Evolutionary conservation across 495 filamentous ascomycete genomes (phyloP).

Genomic region (Neurospora cerealis): DNA sequence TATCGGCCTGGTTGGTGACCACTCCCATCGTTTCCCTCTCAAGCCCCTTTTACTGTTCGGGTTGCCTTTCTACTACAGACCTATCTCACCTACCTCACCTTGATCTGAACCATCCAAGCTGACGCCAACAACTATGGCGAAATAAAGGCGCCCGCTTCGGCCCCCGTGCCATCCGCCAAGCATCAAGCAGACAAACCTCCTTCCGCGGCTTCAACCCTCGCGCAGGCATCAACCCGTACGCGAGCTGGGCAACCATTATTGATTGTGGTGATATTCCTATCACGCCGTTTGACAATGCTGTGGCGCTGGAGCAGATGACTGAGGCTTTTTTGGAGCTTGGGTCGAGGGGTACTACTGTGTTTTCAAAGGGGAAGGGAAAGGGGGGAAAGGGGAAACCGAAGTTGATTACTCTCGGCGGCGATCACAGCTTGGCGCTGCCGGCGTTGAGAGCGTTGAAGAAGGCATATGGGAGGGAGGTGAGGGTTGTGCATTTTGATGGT

Average conservation of each 20-base stretch:
- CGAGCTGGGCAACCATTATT: constrained; percentile 59
- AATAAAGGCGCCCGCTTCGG: constrained; percentile 63
- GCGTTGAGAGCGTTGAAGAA: constrained; percentile 62
- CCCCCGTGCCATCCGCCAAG: constrained; percentile 71
- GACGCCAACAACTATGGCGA: too few relatives aligned
- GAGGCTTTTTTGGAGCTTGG: constrained; percentile 52
- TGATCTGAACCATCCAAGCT: background rate
- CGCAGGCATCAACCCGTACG: constrained; percentile 67
- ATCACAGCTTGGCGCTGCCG: constrained; percentile 70
- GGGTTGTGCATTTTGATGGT: constrained; percentile 77
- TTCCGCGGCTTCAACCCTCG: constrained; percentile 71
- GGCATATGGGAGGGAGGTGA: constrained; percentile 59
- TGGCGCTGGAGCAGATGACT: constrained; percentile 69
- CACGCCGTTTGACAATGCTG: constrained; percentile 65
- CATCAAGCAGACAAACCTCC: constrained; percentile 60
- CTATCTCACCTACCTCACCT: background rate
- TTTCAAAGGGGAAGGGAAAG: too few relatives aligned
- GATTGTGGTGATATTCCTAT: constrained; percentile 83
- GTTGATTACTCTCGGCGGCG: constrained; percentile 70
- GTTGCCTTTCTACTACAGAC: background rate
- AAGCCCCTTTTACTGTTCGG: background rate
- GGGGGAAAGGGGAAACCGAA: constrained; percentile 38
- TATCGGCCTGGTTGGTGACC: constrained; percentile 59
- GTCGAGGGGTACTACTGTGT: constrained; percentile 11
- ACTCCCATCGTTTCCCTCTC: too few relatives aligned